Evolutionary conservation across 139 green algal genomes (phyloP), one percentile per base, ranked within the genome.

Genomic region (Zygnema cylindricum): DNA sequence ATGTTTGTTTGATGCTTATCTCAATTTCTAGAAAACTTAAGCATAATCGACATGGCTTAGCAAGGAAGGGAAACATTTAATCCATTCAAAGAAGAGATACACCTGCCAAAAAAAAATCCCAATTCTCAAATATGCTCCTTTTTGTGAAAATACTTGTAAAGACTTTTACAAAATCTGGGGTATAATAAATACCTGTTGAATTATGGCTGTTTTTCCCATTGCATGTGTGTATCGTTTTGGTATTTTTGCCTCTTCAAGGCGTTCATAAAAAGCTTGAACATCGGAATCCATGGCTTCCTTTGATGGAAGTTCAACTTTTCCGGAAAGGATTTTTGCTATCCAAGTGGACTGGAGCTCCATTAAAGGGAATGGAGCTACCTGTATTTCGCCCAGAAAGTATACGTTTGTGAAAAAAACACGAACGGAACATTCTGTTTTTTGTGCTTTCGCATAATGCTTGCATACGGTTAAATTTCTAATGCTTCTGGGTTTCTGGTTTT

Each of bases 301-400:
- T 22, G 85, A 42, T 25, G 85, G 85, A 38, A 90, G 30, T 22
- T 23, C 39, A 32, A 43, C 39, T n/a, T 11, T 35, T 41, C 85
- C 49, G 7, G 42, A 41, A 55, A 87, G 55, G 22, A 90, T 35
- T 78, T 90, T 76, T 0, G 77, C 85, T 25, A 90, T 49, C 85
- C 85, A 90, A 35, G 49, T 76, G 16, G 33, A 30, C 39, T 90
- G 85, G 11, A 89, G 32, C 85, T 90, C 81, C 30, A 55, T 88
- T 22, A 90, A 76, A 1, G 76, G 85, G 38, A 90, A 90, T 7
- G 85, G 85, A 33, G 86, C 85, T 32, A 90, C 85, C 79, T 90
- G 83, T 1, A 84, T 2, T 63, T 7, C 16, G 49, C 49, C 16
- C 49, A 63, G n/a, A n/a, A n/a, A n/a, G n/a, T n/a, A n/a, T n/a